Conservation (phyloP, 2,329 filamentous ascomycete species). For the Cytospora leucostoma region DNA sequence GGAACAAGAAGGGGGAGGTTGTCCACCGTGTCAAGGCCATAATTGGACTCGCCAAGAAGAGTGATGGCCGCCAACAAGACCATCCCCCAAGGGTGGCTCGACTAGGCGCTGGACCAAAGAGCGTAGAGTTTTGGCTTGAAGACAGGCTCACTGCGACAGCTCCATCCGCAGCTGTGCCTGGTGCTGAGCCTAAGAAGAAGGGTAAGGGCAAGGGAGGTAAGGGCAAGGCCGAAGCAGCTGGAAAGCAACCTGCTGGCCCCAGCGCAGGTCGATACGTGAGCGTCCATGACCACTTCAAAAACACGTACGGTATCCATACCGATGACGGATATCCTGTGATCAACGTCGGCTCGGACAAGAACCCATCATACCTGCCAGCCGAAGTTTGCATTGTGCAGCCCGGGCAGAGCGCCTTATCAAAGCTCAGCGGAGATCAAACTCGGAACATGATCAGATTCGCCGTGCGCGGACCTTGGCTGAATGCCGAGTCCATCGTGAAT, state of each 20-base stretch:
- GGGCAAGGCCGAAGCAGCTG: constrained; percentile 3
- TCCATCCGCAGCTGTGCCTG: neutral
- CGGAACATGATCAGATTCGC: constrained; percentile 62
- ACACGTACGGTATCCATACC: constrained; percentile 37
- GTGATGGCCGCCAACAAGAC: constrained; percentile 36
- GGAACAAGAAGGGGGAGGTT: constrained; percentile 37
- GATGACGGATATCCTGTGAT: constrained; percentile 50
- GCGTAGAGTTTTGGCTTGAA: constrained; percentile 56
- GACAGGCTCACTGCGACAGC: constrained; percentile 30
- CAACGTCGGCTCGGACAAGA: constrained; percentile 57
- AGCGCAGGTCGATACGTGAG: constrained; percentile 44
- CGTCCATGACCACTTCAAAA: constrained; percentile 53
- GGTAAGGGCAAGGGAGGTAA: constrained; percentile 21
- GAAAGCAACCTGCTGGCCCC: constrained; percentile 12
- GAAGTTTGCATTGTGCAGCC: constrained; percentile 58
- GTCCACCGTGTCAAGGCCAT: constrained; percentile 44
- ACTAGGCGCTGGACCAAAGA: constrained; percentile 49
- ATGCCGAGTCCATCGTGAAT: constrained; percentile 56
- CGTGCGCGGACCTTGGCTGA: constrained; percentile 55
- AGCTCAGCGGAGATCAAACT: constrained; percentile 54
- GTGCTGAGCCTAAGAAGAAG: constrained; percentile 19
- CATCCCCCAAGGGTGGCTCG: constrained; percentile 34
- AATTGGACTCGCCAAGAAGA: constrained; percentile 37
- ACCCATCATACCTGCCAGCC: constrained; percentile 59
- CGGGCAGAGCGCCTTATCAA: constrained; percentile 54